Conservation (phyloP, 164 flowering plant species). For the Euptelea pleiosperma region DNA sequence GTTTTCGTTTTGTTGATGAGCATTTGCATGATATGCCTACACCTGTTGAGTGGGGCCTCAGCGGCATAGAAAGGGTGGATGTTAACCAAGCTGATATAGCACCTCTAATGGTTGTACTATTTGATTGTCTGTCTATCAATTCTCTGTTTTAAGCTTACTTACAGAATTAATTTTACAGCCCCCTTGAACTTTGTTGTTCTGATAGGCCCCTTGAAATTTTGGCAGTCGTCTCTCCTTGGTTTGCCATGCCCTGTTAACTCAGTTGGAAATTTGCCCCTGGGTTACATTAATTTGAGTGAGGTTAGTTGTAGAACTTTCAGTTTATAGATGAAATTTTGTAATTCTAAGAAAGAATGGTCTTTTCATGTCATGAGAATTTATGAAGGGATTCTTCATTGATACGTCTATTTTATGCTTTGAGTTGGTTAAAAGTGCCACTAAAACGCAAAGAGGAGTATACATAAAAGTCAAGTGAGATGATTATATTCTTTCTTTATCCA, state of each 20-base stretch:
- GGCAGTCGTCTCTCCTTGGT: slow-evolving; percentile 90
- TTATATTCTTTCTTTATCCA: slow-evolving; percentile 23
- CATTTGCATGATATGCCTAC: slow-evolving; percentile 87
- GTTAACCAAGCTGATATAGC: slow-evolving; percentile 99
- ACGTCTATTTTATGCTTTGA: slow-evolving; percentile 9
- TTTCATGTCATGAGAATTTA: neutral
- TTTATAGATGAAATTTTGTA: neutral
- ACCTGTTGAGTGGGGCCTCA: slow-evolving; percentile 85
- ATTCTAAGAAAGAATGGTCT: neutral
- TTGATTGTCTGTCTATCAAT: slow-evolving; percentile 13
- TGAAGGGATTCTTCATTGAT: too few species aligned
- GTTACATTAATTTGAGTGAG: slow-evolving; percentile 61
- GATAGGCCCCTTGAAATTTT: slow-evolving; percentile 24
- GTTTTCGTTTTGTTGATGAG: slow-evolving; percentile 75
- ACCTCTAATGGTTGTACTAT: slow-evolving; percentile 72
- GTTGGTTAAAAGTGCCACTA: neutral
- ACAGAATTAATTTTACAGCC: neutral
- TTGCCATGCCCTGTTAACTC: slow-evolving; percentile 91
- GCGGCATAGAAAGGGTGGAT: slow-evolving; percentile 74
- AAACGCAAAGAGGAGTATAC: neutral
- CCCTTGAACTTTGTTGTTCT: slow-evolving; percentile 14
- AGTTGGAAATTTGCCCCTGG: slow-evolving; percentile 88
- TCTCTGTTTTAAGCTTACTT: slow-evolving; percentile 6
- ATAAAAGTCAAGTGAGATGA: neutral
- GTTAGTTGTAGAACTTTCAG: slow-evolving; percentile 27